Conservation (phyloP, 495 filamentous ascomycete genomes). For the Hypoxylon fuscum region DNA sequence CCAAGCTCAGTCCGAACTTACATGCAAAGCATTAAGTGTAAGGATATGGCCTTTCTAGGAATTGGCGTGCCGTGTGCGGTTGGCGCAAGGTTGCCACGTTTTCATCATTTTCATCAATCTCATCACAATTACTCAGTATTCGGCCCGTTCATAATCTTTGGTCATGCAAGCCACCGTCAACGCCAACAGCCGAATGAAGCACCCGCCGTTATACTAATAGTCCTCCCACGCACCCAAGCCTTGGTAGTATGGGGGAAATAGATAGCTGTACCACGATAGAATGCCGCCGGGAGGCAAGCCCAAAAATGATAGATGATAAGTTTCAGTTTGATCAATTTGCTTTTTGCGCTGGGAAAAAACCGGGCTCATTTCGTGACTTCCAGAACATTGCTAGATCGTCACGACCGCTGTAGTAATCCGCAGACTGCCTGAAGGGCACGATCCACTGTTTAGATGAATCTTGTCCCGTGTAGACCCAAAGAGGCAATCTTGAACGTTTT, state of each 20-base stretch:
- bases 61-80: conserved; percentile 23
- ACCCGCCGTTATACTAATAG: conserved; percentile 21
- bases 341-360: conserved; percentile 16
- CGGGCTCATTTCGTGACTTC: conserved; percentile 30
- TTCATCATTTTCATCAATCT: conserved; percentile 36
- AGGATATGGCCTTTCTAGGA: conserved; percentile 7
- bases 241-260: conserved; percentile 12
- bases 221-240: conserved; percentile 28
- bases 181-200: conserved; percentile 32
- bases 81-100: conserved; percentile 40
- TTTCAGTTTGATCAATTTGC: conserved; percentile 32
- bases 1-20: conserved; percentile 31
- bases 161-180: conserved; percentile 31
- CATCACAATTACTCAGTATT: conserved; percentile 40
- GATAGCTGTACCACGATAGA: conserved; percentile 10
- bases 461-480: conserved; percentile 22
- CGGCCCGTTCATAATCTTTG: conserved; percentile 39
- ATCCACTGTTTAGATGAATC: conserved; percentile 40
- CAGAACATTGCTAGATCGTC: conserved; percentile 39
- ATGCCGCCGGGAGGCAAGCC: not conserved
- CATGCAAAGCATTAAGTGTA: conserved; percentile 18
- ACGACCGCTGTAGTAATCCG: conserved; percentile 35
- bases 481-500: conserved; percentile 31
- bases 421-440: conserved; percentile 34
- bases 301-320: conserved; percentile 7